Evolutionary conservation across 345 rosid species (phyloP), one percentile per base, ranked within the genome.

Genomic region (Aurinia saxatilis): DNA sequence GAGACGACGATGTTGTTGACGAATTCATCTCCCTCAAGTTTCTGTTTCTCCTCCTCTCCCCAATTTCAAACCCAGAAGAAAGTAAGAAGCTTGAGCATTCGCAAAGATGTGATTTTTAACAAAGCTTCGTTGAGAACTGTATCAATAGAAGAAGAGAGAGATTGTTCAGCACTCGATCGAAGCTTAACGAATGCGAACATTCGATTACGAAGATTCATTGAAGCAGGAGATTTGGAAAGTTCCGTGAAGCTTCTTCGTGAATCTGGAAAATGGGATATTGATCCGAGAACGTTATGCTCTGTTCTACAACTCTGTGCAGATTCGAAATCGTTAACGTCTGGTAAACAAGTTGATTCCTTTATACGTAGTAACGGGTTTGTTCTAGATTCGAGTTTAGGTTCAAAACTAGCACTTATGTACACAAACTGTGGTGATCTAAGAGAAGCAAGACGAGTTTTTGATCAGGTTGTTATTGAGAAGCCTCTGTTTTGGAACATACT

Each of bases 231-330:
- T 49, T 81, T 81, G 38, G 36, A 23, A 25, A 66, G 34, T 23
- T 84, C 79, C 44, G 72, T 80, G 68, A 73, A 78, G 31, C 73
- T 80, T 65, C 81, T 84, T 49, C 48, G 45, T 48, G 52, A 27
- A 56, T 72, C 80, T 38, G 37, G 54, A 38, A 77, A 71, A 25
- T 23, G 41, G 29, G 42, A 78, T 55, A 66, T 87, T 39, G 75
- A 73, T 13, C 60, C 76, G 2, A 74, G 70, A 44, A 83, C 85
- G 6, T 59, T 79, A 31, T 80, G 82, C 64, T 71, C 78, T 34
- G 15, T 82, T 48, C 61, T 87, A 53, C 87, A 87, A 66, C 87
- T 82, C 44, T 84, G 85, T 73, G 86, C 89, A 1, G 87, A 81
- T 52, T 52, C 58, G 3, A 79, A 70, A 36, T 80, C 85, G 6